Conservation (phyloP, 495 filamentous ascomycete species). For the Trichoderma gamsii region DNA sequence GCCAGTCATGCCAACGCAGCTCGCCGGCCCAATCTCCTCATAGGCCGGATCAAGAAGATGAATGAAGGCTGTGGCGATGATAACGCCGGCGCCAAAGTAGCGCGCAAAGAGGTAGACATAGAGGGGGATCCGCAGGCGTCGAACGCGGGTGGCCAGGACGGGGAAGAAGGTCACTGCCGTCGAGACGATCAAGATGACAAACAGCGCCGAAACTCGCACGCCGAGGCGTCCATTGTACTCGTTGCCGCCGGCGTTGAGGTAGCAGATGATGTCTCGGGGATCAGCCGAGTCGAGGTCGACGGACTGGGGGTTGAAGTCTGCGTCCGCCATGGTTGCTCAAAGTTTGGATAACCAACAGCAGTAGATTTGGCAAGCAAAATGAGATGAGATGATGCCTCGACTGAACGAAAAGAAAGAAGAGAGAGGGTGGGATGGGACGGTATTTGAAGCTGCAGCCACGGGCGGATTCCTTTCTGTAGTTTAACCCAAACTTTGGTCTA, state of each 20-base stretch:
- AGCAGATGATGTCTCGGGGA: slow-evolving; percentile 23
- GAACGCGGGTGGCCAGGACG: slow-evolving; percentile 2
- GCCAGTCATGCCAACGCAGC: slow-evolving; percentile 5
- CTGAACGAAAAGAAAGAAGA: not conserved
- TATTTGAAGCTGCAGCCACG: not conserved
- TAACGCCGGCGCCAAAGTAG: slow-evolving; percentile 70
- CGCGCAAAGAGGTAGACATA: slow-evolving; percentile 27
- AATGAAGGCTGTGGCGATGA: slow-evolving; percentile 65
- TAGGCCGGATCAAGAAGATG: slow-evolving; percentile 40
- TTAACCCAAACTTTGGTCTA: not conserved
- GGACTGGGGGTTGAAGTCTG: slow-evolving; percentile 20
- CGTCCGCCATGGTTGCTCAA: slow-evolving; percentile 11
- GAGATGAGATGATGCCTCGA: not conserved
- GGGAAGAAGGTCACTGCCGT: not conserved
- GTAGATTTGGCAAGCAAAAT: not conserved
- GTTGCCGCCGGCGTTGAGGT: slow-evolving; percentile 16
- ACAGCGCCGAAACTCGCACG: slow-evolving; percentile 54
- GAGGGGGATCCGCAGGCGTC: not conserved
- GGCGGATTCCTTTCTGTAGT: not conserved
- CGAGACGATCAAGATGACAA: slow-evolving; percentile 51
- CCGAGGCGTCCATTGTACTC: slow-evolving; percentile 50
- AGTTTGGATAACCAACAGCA: not conserved
- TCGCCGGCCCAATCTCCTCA: not conserved
- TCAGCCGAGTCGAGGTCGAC: slow-evolving; percentile 23
- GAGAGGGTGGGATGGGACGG: not conserved